Evolutionary conservation across 2,329 filamentous ascomycete species (phyloP).

Genomic region (Arthrobotrys sphaeroides): DNA sequence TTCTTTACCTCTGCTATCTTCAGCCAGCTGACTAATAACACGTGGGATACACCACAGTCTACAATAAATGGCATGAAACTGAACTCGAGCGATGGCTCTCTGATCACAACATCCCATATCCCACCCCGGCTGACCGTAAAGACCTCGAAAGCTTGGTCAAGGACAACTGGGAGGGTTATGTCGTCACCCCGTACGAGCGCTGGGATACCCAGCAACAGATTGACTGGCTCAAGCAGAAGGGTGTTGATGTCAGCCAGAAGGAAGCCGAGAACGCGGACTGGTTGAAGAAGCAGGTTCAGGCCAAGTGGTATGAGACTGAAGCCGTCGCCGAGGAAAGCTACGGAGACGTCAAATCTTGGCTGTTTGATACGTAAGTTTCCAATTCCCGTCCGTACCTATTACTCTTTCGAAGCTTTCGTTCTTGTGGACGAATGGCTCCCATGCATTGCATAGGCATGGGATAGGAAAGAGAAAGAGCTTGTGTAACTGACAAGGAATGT

Average conservation of each 20-base stretch:
- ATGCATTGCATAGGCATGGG: too few relatives aligned
- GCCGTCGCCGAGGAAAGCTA: conserved; percentile 79
- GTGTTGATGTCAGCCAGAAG: conserved; percentile 73
- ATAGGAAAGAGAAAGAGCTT: not conserved
- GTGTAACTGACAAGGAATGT: conserved; percentile 36
- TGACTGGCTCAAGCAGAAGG: conserved; percentile 75
- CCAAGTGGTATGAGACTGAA: conserved; percentile 79
- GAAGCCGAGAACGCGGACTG: conserved; percentile 75
- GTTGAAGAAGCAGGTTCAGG: conserved; percentile 75
- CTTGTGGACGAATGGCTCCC: too few relatives aligned
- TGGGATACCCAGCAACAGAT: conserved; percentile 78
- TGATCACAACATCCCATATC: conserved; percentile 89
- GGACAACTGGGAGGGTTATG: conserved; percentile 84
- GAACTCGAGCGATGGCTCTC: conserved; percentile 97
- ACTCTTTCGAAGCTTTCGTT: conserved; percentile 43
- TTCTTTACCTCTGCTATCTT: not conserved
- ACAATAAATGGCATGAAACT: conserved; percentile 99
- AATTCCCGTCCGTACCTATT: too few relatives aligned
- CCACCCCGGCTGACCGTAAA: conserved; percentile 88
- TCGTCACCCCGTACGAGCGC: conserved; percentile 77
- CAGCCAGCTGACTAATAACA: conserved; percentile 9
- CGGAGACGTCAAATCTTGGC: conserved; percentile 82
- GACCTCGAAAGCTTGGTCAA: conserved; percentile 92
- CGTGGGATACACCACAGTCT: conserved; percentile 67
- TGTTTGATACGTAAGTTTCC: conserved; percentile 76